Conservation (phyloP, 1,284 basidiomycete species). For the Fomitopsis schrenkii region DNA sequence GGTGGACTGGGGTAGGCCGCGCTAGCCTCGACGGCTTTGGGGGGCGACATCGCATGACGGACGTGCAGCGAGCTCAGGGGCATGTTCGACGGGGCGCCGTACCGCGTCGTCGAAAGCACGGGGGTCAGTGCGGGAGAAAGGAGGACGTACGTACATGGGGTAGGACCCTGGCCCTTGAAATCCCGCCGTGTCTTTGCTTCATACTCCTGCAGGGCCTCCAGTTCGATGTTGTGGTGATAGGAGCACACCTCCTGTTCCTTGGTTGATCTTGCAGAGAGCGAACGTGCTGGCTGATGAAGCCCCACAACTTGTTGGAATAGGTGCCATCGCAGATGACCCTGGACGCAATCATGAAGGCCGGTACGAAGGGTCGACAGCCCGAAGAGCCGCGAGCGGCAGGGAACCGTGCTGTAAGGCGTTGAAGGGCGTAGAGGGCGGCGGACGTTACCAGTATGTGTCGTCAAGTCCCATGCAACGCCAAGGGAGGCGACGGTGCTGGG, state of each 20-base stretch:
- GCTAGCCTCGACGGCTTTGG: conserved; percentile 21
- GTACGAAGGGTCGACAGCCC: conserved; percentile 88
- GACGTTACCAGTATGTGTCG: conserved; percentile 81
- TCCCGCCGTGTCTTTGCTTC: conserved; percentile 59
- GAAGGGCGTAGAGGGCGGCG: conserved; percentile 80
- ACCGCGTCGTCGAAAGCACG: conserved; percentile 41
- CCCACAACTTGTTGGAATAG: conserved; percentile 95
- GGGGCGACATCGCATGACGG: conserved; percentile 36
- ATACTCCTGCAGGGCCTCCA: conserved; percentile 61
- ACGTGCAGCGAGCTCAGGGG: conserved; percentile 37
- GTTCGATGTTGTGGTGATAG: conserved; percentile 81
- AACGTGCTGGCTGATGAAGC: conserved; percentile 92
- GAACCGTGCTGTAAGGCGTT: conserved; percentile 86
- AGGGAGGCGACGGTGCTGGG: conserved; percentile 54
- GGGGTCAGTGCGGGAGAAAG: conserved; percentile 51
- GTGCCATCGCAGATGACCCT: conserved; percentile 96
- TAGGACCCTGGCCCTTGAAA: conserved; percentile 50
- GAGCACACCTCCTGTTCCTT: conserved; percentile 93
- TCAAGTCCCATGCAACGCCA: conserved; percentile 84
- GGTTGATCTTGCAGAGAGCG: conserved; percentile 86
- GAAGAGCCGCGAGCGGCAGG: conserved; percentile 90
- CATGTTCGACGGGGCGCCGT: conserved; percentile 32
- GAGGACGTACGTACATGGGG: conserved; percentile 55
- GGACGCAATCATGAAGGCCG: conserved; percentile 90
- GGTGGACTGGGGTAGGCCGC: conserved; percentile 23